Conservation (phyloP, 495 filamentous ascomycete species). For the Trichoderma reesei region DNA sequence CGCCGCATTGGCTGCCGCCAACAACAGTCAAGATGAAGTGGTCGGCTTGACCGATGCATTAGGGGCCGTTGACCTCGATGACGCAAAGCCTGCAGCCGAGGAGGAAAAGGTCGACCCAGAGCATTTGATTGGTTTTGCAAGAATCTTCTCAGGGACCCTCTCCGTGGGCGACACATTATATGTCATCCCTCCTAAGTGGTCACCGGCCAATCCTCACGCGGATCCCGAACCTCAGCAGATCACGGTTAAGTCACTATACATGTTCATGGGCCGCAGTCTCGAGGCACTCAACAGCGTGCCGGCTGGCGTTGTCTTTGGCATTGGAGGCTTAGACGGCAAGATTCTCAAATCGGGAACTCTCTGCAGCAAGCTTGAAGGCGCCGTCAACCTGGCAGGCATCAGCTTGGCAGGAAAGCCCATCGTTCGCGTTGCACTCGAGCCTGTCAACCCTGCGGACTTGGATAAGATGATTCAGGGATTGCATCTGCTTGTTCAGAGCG, state of each 20-base stretch:
- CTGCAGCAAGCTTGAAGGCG: conserved; percentile 77
- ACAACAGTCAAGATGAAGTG: conserved; percentile 16
- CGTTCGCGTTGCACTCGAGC: conserved; percentile 89
- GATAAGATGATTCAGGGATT: conserved; percentile 89
- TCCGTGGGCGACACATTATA: conserved; percentile 86
- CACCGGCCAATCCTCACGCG: conserved; percentile 65
- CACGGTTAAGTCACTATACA: conserved; percentile 79
- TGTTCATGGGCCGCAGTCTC: conserved; percentile 88
- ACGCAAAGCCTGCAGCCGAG: conserved; percentile 38
- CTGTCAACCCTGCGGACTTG: conserved; percentile 75
- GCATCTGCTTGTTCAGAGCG: conserved; percentile 81
- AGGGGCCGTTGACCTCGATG: conserved; percentile 35
- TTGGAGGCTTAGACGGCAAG: conserved; percentile 80
- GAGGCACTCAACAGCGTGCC: conserved; percentile 78
- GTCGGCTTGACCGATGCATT: conserved; percentile 25
- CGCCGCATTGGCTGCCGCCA: conserved; percentile 50
- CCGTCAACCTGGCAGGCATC: conserved; percentile 87
- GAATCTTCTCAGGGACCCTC: conserved; percentile 84
- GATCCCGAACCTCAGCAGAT: conserved; percentile 72
- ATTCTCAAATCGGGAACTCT: conserved; percentile 92
- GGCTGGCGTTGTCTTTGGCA: conserved; percentile 92
- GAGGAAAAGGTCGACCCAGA: conserved; percentile 61
- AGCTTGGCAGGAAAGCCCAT: conserved; percentile 74
- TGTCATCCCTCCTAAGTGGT: conserved; percentile 85
- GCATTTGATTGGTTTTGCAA: conserved; percentile 87